Evolutionary conservation across 257 asterid species (phyloP).

Genomic region (Penstemon newberryi): DNA sequence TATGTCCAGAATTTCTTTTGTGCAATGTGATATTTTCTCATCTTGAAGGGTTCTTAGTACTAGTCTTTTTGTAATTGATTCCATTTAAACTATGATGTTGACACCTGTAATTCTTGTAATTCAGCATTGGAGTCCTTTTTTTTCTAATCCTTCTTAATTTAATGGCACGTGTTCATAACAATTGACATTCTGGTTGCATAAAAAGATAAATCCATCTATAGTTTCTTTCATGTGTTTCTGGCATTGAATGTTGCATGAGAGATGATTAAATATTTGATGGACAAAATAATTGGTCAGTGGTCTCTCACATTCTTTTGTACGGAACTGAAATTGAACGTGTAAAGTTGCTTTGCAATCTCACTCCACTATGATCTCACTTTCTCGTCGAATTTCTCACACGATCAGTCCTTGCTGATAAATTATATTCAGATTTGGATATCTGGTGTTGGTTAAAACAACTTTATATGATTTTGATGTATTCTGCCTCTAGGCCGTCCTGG

Average conservation of each 20-base stretch:
- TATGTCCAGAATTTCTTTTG: neutral
- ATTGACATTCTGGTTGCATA: too few species aligned
- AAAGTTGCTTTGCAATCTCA: too few species aligned
- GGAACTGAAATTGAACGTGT: neutral
- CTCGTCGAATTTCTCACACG: too few species aligned
- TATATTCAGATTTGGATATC: neutral
- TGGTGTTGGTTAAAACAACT: neutral
- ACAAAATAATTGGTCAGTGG: neutral
- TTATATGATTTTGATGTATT: neutral
- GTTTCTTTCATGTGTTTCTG: too few species aligned
- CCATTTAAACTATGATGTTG: too few species aligned
- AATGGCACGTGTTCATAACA: too few species aligned
- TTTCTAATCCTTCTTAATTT: too few species aligned
- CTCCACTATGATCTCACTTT: neutral
- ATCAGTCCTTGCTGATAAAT: neutral
- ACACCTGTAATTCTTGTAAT: too few species aligned
- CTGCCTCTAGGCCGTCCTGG: slow-evolving; percentile 1
- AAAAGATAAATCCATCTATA: too few species aligned
- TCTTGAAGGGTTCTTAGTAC: neutral
- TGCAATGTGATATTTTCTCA: neutral
- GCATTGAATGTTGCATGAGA: neutral
- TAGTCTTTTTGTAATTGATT: neutral
- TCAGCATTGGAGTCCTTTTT: too few species aligned
- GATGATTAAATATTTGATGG: neutral
- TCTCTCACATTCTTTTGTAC: neutral